Percentiles rank a stretch among this genome's conserved stretches.
phyloP scores from a whole-genome alignment of 129 eudicot genomes.

The Tanacetum coccineum region DNA sequence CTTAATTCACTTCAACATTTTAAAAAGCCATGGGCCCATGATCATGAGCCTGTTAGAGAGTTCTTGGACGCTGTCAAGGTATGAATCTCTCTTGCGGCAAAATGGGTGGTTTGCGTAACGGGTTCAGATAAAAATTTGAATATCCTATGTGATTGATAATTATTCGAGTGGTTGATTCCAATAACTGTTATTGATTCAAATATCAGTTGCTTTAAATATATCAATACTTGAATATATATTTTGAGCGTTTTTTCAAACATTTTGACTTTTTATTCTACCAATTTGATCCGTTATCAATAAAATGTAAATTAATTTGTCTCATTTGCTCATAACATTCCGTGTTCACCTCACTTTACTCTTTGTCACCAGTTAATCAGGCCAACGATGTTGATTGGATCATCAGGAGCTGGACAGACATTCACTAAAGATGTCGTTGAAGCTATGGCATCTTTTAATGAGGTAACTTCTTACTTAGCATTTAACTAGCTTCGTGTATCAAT shows the following conservation, averaged over 20 bases:
- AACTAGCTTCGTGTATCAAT: neutral
- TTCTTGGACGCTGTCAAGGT: conserved; percentile 91
- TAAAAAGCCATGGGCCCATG: conserved; percentile 99
- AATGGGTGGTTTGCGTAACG: neutral
- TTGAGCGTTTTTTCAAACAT: too few relatives aligned
- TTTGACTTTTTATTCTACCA: too few relatives aligned
- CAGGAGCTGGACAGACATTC: conserved; percentile 95
- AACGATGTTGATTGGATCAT: conserved; percentile 90
- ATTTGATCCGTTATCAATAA: neutral
- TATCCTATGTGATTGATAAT: too few relatives aligned
- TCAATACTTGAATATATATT: too few relatives aligned
- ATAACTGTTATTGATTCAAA: too few relatives aligned
- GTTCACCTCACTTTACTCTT: conserved; percentile 9
- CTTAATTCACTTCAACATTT: conserved; percentile 90
- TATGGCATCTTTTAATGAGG: conserved; percentile 88
- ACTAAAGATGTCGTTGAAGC: conserved; percentile 88
- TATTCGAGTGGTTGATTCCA: too few relatives aligned
- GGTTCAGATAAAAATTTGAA: too few relatives aligned
- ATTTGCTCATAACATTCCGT: conserved; percentile 1
- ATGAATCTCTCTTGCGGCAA: neutral
- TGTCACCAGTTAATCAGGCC: conserved; percentile 73
- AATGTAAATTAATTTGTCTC: neutral
- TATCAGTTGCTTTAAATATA: too few relatives aligned
- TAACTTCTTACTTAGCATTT: conserved; percentile 20
- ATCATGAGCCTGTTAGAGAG: conserved; percentile 64